phyloP scores from a whole-genome alignment of 78 protist genomes.

The Protostelium mycophagum region DNA sequence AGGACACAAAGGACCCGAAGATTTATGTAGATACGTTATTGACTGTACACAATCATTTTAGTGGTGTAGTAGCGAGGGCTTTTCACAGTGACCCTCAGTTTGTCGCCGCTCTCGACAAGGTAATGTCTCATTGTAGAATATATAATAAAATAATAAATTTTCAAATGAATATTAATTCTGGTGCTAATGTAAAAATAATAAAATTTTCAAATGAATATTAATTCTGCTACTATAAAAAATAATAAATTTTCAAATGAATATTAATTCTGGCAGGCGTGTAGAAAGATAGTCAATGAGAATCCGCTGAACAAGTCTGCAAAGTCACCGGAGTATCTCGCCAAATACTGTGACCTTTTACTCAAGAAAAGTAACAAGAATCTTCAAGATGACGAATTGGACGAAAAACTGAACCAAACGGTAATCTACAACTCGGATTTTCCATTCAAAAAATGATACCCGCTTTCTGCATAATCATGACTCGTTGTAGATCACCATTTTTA shows the following conservation, averaged over 20 bases:
- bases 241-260: not conserved
- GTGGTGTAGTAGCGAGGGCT: conserved; percentile 41
- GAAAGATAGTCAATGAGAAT: conserved; percentile 54
- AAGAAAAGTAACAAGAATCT: conserved; percentile 30
- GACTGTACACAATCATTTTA: conserved; percentile 44
- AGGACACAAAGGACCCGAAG: conserved; percentile 19
- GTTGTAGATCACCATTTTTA: conserved; percentile 58
- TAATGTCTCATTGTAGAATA: no score
- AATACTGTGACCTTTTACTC: conserved; percentile 72
- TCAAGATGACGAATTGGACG: conserved; percentile 69
- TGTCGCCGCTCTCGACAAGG: conserved; percentile 68
- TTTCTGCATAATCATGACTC: not conserved
- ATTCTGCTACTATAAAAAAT: not conserved
- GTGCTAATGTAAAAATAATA: no score
- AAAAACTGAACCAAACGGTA: conserved; percentile 51
- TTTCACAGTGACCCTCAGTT: conserved; percentile 61
- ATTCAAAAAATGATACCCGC: no score
- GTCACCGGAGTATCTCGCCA: conserved; percentile 77
- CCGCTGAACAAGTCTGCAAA: conserved; percentile 29
- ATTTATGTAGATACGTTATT: conserved; percentile 68
- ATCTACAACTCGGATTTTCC: not conserved
- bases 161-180: no score
- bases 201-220: conserved; percentile 7
- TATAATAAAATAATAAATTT: no score
- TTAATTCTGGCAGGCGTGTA: conserved; percentile 70